Conservation (phyloP, 306 rosid genomes). For the Luffa acutangula region DNA sequence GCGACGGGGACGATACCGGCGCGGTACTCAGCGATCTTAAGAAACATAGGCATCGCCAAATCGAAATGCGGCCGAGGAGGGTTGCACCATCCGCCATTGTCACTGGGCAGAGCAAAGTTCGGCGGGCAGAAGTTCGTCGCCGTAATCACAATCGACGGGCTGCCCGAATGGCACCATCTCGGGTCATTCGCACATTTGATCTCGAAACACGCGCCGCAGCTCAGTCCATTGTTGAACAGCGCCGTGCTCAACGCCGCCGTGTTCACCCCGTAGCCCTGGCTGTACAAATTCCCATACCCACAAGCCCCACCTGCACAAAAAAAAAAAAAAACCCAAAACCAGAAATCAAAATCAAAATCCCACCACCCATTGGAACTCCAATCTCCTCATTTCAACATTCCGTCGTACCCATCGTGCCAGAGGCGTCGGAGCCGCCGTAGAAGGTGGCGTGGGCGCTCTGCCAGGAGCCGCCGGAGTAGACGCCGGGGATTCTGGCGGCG, state of each 20-base stretch:
- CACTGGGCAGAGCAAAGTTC: constrained; percentile 49
- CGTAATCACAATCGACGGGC: constrained; percentile 50
- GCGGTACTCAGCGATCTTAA: constrained; percentile 58
- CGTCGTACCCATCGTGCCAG: constrained; percentile 60
- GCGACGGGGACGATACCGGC: constrained; percentile 67
- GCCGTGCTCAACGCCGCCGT: constrained; percentile 65
- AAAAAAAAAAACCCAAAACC: too few species aligned
- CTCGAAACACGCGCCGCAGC: constrained; percentile 63
- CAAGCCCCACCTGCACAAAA: constrained; percentile 52
- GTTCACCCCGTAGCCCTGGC: constrained; percentile 69
- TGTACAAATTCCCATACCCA: constrained; percentile 57
- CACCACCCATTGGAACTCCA: not conserved
- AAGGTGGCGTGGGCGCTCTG: constrained; percentile 55
- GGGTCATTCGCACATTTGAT: constrained; percentile 51
- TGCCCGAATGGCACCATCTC: constrained; percentile 54
- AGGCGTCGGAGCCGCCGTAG: constrained; percentile 61
- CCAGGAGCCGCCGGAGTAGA: constrained; percentile 41
- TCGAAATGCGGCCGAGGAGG: constrained; percentile 68
- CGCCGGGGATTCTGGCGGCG: constrained; percentile 44
- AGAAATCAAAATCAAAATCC: not conserved
- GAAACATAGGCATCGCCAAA: constrained; percentile 74
- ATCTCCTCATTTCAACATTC: not conserved
- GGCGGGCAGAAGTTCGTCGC: constrained; percentile 72
- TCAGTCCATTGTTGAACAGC: constrained; percentile 48
- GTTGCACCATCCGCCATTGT: constrained; percentile 71